Percentiles rank a stretch among this genome's conserved stretches.
Evolutionary conservation across 2,329 filamentous ascomycete genomes (phyloP).

Genomic region (Aureobasidium sp.): DNA sequence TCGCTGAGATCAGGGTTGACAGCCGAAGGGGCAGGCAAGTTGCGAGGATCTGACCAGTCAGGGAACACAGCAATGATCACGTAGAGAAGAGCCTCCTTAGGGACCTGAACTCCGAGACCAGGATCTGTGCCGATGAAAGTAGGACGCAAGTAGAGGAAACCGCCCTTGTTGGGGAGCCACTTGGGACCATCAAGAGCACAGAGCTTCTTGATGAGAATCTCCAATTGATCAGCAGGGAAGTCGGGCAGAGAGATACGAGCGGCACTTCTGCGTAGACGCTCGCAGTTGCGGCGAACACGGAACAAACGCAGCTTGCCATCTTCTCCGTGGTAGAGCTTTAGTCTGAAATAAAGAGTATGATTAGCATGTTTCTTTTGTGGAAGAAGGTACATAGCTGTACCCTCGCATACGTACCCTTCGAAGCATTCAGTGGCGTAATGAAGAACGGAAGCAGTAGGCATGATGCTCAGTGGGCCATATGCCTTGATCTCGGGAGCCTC

Average conservation of each 20-base stretch:
- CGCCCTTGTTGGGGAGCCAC: constrained; percentile 80
- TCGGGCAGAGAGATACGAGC: constrained; percentile 77
- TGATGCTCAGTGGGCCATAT: constrained; percentile 80
- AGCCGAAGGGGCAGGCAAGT: constrained; percentile 20
- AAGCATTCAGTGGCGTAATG: constrained; percentile 96
- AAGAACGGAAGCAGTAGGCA: constrained; percentile 82
- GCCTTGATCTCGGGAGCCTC: constrained; percentile 76
- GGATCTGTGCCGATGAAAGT: constrained; percentile 87
- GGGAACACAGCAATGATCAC: constrained; percentile 68
- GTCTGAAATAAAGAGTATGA: too few species aligned
- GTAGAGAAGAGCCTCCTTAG: constrained; percentile 88
- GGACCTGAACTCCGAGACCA: constrained; percentile 82
- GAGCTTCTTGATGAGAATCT: constrained; percentile 77
- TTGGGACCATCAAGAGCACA: constrained; percentile 77
- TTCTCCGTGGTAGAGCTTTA: constrained; percentile 75
- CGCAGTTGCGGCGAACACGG: constrained; percentile 77
- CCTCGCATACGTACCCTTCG: constrained; percentile 84
- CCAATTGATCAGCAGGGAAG: constrained; percentile 76
- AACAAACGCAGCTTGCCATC: constrained; percentile 81
- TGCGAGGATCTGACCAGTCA: constrained; percentile 39
- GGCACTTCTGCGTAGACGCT: constrained; percentile 63
- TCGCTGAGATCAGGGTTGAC: constrained; percentile 18
- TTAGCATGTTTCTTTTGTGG: too few species aligned
- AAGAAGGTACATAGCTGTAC: too few species aligned
- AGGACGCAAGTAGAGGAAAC: constrained; percentile 76